Evolutionary conservation across 176 grass and related monocot genomes (phyloP).

Genomic region (Areca catechu): DNA sequence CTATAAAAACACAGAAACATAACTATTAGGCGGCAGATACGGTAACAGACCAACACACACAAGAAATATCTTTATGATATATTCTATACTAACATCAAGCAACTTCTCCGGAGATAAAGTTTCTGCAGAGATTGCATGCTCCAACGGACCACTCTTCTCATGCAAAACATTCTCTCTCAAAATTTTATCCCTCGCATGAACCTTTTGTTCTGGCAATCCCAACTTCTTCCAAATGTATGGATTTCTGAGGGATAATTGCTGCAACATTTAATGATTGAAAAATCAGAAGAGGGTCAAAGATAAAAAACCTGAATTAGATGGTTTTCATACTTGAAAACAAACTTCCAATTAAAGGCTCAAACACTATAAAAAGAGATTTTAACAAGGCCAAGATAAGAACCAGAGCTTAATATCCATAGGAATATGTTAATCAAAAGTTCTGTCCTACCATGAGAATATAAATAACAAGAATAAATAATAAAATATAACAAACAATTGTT

Average conservation of each 20-base stretch:
- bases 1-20: conserved; percentile 14
- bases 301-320: neutral
- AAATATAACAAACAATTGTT: too few species aligned
- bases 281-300: conserved; percentile 23
- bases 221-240: conserved; percentile 29
- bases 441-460: too few species aligned
- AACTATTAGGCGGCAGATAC: neutral
- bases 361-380: too few species aligned
- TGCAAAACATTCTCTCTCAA: neutral
- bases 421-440: too few species aligned
- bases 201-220: conserved; percentile 43
- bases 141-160: neutral
- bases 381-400: too few species aligned
- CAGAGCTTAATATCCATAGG: too few species aligned
- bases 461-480: too few species aligned
- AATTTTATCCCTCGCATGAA: conserved; percentile 5
- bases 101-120: conserved; percentile 18
- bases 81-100: conserved; percentile 23
- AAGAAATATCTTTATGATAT: neutral
- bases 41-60: neutral
- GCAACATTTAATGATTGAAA: conserved; percentile 26
- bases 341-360: too few species aligned
- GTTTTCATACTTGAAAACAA: too few species aligned
- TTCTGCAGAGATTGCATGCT: conserved; percentile 19
- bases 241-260: conserved; percentile 79